These are phyloP conservation scores for Colletotrichum liriopes DNA, from an alignment of 2,329 filamentous ascomycete species.

Conservation along the genomic window DNA sequence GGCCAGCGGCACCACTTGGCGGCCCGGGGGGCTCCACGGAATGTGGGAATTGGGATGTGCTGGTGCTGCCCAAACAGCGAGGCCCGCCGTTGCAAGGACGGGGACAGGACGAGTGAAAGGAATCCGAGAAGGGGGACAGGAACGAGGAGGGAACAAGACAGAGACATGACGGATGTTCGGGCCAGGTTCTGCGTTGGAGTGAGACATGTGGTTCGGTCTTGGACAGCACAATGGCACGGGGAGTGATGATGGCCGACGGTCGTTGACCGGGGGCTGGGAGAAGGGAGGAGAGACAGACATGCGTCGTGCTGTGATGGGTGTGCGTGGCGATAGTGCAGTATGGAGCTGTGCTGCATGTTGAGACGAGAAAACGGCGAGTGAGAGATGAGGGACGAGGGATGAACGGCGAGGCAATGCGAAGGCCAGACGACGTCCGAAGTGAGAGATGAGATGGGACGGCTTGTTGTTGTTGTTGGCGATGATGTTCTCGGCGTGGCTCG, in stretches of 20 bases:
- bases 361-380: slow-evolving; percentile 7
- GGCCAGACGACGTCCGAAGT: not conserved
- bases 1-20: slow-evolving; percentile 33
- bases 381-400: not conserved
- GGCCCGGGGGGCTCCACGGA: slow-evolving; percentile 30
- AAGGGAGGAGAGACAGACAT: slow-evolving; percentile 1
- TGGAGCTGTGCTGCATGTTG: not conserved
- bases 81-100: slow-evolving; percentile 6
- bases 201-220: slow-evolving; percentile 32
- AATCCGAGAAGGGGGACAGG: not conserved
- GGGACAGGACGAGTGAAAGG: not conserved
- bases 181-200: slow-evolving; percentile 14
- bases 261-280: not conserved
- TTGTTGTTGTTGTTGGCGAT: not conserved
- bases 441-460: slow-evolving; percentile 17
- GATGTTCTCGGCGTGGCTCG: not conserved
- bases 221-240: slow-evolving; percentile 22
- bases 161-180: slow-evolving; percentile 25
- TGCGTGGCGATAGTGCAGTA: slow-evolving; percentile 7
- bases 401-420: not conserved
- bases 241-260: slow-evolving; percentile 17
- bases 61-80: not conserved
- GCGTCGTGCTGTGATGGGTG: not conserved
- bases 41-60: slow-evolving; percentile 36
- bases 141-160: slow-evolving; percentile 12